Evolutionary conservation across 192 early-diverging fungal species (phyloP), one percentile per base, ranked within the genome.

Genomic region (Backusella luteola): DNA sequence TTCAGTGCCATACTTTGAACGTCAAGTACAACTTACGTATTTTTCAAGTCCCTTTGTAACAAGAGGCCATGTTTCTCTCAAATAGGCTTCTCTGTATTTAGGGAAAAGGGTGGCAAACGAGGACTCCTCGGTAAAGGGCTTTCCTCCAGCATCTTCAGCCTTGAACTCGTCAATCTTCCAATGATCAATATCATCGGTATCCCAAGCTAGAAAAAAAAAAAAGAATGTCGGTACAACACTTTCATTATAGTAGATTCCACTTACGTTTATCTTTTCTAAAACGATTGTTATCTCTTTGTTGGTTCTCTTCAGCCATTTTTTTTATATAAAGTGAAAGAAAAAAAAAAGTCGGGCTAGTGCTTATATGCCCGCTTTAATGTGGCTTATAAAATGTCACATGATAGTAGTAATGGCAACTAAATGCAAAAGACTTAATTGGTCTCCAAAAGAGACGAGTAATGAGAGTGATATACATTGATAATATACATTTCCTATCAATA

Each of bases 61-160:
- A 66, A 93, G 91, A 14, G 95, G 93, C 97, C 97, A 98, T 12
- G 94, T 85, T 81, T 98, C 94, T 72, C 87, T 90, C 72, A 99
- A 80, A 78, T 98, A 99, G 75, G 89, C 87, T 87, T 99, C 97
- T 75, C 96, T 90, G 87, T 99, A 99, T 87, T 98, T 98, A 34
- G 98, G 98, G 74, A 99, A 99, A 81, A 99, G 81, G 6, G 96
- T 97, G 11, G 97, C 96, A 85, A 99, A 99, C 4, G 94, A 95
- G 9, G 94, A 96, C 80, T 98, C 98, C 79, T 99, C 98, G 35
- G 93, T 87, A 66, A 99, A 93, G 21, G 94, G 87, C 21, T 81
- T 76, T 21, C 53, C 53, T 1, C 84, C 71, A 78, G 89, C 87
- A 72, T 95, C 91, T 67, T 94, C 95, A 1, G 88, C 82, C 53